These are phyloP conservation scores for Kodamaea laetipori DNA, from an alignment of 805 yeast genomes.

Conservation along the genomic window DNA sequence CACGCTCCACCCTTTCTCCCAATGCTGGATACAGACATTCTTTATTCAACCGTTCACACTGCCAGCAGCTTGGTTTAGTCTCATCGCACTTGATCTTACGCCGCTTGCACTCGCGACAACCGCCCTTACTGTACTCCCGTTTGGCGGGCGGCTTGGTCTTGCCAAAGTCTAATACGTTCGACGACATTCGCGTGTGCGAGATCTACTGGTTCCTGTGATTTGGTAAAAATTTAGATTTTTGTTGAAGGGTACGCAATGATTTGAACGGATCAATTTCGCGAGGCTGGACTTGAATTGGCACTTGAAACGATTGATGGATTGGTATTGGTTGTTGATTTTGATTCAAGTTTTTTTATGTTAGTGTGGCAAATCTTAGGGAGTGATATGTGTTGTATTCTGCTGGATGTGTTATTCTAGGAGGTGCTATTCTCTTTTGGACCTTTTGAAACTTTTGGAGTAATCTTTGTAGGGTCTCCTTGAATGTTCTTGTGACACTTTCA, in stretches of 20 bases:
- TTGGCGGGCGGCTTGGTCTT: slow-evolving; percentile 11
- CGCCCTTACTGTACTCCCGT: slow-evolving; percentile 37
- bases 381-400: too few species aligned
- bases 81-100: slow-evolving; percentile 47
- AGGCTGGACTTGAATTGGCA: not conserved
- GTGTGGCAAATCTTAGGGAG: too few species aligned
- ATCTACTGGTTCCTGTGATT: not conserved
- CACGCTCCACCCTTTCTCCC: slow-evolving; percentile 40
- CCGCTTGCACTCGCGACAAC: slow-evolving; percentile 46
- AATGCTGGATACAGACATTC: slow-evolving; percentile 38
- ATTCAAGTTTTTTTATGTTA: too few species aligned
- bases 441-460: too few species aligned
- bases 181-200: slow-evolving; percentile 14
- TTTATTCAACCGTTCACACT: slow-evolving; percentile 35
- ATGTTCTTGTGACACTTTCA: too few species aligned
- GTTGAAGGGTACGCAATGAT: not conserved
- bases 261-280: not conserved
- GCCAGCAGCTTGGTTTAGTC: slow-evolving; percentile 36
- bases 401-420: too few species aligned
- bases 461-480: too few species aligned
- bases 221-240: not conserved
- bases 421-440: too few species aligned
- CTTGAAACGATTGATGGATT: not conserved
- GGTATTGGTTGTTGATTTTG: slow-evolving; percentile 1
- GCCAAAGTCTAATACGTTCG: slow-evolving; percentile 18